Conservation (phyloP, 495 filamentous ascomycete genomes). For the Amphirosellinia nigrospora region DNA sequence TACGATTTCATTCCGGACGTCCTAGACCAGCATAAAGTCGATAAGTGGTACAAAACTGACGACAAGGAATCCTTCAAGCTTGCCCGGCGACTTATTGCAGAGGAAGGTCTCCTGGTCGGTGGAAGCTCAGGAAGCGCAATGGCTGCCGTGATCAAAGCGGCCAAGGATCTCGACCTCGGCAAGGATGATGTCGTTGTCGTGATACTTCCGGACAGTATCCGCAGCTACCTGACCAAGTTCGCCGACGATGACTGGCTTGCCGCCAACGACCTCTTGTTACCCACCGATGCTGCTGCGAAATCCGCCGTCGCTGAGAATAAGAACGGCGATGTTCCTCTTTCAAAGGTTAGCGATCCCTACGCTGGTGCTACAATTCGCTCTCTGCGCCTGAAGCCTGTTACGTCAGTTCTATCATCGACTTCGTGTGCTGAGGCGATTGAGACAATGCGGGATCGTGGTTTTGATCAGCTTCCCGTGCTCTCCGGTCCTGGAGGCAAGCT, state of each 20-base stretch:
- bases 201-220: constrained; percentile 91
- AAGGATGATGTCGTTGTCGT: constrained; percentile 88
- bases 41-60: constrained; percentile 97
- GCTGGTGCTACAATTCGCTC: constrained; percentile 75
- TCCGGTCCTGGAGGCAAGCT: constrained; percentile 69
- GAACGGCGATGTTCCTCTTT: constrained; percentile 35
- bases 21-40: constrained; percentile 78
- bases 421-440: constrained; percentile 86
- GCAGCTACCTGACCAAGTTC: constrained; percentile 98
- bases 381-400: constrained; percentile 89
- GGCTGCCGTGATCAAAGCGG: constrained; percentile 78
- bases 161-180: constrained; percentile 73
- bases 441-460: constrained; percentile 95
- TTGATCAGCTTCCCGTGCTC: constrained; percentile 94
- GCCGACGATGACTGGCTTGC: constrained; percentile 98
- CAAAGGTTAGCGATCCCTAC: constrained; percentile 64
- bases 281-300: constrained; percentile 37
- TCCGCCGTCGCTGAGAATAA: constrained; percentile 54
- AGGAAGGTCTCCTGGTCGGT: constrained; percentile 93
- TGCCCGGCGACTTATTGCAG: constrained; percentile 85
- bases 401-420: constrained; percentile 72
- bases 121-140: constrained; percentile 94
- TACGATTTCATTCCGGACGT: constrained; percentile 99
- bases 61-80: constrained; percentile 91
- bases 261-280: constrained; percentile 84